Evolutionary conservation across 495 filamentous ascomycete species (phyloP), one percentile per base, ranked within the genome.

Genomic region (Penicillium cosmopolitanum): DNA sequence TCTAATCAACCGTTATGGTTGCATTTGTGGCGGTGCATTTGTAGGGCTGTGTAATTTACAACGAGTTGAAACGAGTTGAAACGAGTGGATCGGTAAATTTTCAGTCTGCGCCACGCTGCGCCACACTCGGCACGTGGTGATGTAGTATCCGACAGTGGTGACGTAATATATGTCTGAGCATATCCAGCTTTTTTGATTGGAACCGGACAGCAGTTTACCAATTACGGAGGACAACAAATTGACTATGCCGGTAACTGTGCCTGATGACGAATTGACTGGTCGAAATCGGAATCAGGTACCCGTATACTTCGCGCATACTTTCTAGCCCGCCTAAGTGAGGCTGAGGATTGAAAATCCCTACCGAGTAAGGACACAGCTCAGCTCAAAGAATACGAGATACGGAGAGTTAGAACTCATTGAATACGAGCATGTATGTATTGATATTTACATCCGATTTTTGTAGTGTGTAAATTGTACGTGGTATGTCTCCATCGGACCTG

Each of bases 81-180:
- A 9, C 13, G 18, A 21, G 43, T 21, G 15, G 16, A 21, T 19
- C 15, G 8, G 43, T 21, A 46, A 48, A 48, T 48, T 48, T 23
- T 11, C 18, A 48, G 21, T 4, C 19, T 48, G 46, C 15, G 46
- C 19, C 46, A 28, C 23, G 33, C 56, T 66, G 63, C 56, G 63
- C 59, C 63, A 66, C 63, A 62, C 16, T 47, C 18, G 18, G 38
- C 59, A 53, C 52, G 59, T 62, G 63, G 63, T 51, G 47, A 56
- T 38, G 57, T 62, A 43, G 57, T 54, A 66, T 23, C 58, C 18
- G 35, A 40, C 57, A 66, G 65, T 70, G 55, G 18, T 70, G 67
- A 70, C 67, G 67, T 70, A 66, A 63, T 55, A 5, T 6, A 38
- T 66, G 67, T 68, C 62, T 66, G 59, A 63, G 46, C 28, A n/a